Evolutionary conservation across 1,139 yeast genomes (phyloP).

Genomic region (Trichomonascaceae sp.): DNA sequence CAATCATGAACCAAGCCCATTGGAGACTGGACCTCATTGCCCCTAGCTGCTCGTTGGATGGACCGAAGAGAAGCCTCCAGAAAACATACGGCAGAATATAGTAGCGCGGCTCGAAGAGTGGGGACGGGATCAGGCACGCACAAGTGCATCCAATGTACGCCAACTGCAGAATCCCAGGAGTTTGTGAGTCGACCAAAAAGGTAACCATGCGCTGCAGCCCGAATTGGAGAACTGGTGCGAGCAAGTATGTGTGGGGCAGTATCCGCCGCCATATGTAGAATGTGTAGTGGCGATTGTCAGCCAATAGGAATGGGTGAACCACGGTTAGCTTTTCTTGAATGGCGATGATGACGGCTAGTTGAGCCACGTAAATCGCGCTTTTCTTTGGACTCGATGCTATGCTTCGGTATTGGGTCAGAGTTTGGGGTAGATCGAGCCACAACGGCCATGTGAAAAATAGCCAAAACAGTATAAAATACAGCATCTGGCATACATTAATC

Average conservation of each 20-base stretch:
- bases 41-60: slow-evolving; percentile 2
- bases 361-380: slow-evolving; percentile 12
- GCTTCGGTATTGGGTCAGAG: slow-evolving; percentile 13
- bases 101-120: slow-evolving; percentile 87
- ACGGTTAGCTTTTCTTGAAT: slow-evolving; percentile 50
- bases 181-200: too few species aligned
- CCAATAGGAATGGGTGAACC: slow-evolving; percentile 79
- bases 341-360: slow-evolving; percentile 30
- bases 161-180: slow-evolving; percentile 18
- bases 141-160: slow-evolving; percentile 41
- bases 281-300: slow-evolving; percentile 90
- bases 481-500: slow-evolving; percentile 65
- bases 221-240: slow-evolving; percentile 65
- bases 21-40: slow-evolving; percentile 32
- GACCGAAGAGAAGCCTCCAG: slow-evolving; percentile 35
- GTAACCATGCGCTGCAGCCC: slow-evolving; percentile 29
- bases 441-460: slow-evolving; percentile 51
- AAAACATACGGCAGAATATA: slow-evolving; percentile 68
- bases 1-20: slow-evolving; percentile 41
- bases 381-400: slow-evolving; percentile 16
- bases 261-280: slow-evolving; percentile 69
- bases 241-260: slow-evolving; percentile 17
- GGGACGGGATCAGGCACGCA: slow-evolving; percentile 69
- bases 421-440: slow-evolving; percentile 13
- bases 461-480: slow-evolving; percentile 60